Evolutionary conservation across 345 rosid species (phyloP).

Genomic region (Microcos paniculata): DNA sequence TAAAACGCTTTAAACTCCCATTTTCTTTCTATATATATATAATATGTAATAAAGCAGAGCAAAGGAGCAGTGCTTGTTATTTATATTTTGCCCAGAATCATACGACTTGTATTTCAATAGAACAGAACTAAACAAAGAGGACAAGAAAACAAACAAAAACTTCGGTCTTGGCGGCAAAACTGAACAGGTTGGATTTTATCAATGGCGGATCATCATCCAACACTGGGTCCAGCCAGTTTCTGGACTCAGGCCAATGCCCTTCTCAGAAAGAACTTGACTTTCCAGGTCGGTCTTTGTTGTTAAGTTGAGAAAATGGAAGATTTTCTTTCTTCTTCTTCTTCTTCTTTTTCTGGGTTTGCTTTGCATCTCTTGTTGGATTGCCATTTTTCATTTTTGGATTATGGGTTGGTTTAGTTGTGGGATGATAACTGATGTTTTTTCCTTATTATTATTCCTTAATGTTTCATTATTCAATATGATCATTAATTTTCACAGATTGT

Average conservation of each 20-base stretch:
- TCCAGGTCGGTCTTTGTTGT: slow-evolving; percentile 51
- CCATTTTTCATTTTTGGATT: background rate
- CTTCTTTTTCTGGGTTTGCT: background rate
- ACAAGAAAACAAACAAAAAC: background rate
- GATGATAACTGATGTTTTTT: background rate
- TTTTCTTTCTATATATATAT: too few species aligned
- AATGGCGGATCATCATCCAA: slow-evolving; percentile 39
- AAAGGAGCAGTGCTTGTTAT: background rate
- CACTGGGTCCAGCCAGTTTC: slow-evolving; percentile 50
- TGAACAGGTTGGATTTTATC: slow-evolving; percentile 2
- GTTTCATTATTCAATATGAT: background rate
- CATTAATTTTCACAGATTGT: background rate
- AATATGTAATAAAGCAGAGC: background rate
- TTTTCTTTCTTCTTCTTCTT: background rate
- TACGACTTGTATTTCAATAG: background rate
- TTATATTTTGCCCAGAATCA: background rate
- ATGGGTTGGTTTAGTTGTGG: background rate
- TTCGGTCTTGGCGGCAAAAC: background rate
- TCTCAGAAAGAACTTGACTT: slow-evolving; percentile 78
- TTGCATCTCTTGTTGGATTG: background rate
- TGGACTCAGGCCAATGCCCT: slow-evolving; percentile 75
- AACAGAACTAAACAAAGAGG: background rate
- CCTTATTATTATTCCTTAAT: background rate
- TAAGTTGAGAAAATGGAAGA: background rate
- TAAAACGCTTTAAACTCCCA: too few species aligned